Evolutionary conservation across 805 yeast genomes (phyloP), one percentile per base, ranked within the genome.

Genomic region (Metschnikowia bowlesiae): DNA sequence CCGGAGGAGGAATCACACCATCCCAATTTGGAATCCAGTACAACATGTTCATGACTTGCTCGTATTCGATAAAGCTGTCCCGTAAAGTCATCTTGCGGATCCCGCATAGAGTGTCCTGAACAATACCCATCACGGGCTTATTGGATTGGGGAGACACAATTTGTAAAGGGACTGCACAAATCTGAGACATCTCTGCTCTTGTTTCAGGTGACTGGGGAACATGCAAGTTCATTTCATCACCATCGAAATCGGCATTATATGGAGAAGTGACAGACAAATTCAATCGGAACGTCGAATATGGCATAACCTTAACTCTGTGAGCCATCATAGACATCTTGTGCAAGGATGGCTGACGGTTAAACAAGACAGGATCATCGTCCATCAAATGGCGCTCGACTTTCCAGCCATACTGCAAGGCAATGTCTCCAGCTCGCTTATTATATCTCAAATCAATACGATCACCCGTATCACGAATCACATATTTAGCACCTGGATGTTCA

Each of bases 301-400:
- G 99, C 96, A 94, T 90, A 43, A 94, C 99, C 66, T 88, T 90
- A 35, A 94, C 99, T 72, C 96, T 82, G 68, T 94, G 99, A 14
- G 97, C 96, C 98, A 94, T 94, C 99, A 94, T 94, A 49, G 98
- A 92, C 98, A 94, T 94, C 70, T 95, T 94, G 75, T 94, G 99
- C 69, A 94, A 79, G 42, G 99, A 94, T 45, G 99, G 99, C 76
- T 94, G 99, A 79, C 99, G 96, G 69, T 94, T 94, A 79, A 94
- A 94, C 62, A 94, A 79, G 33, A 94, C 99, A 3, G 99, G 98
- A 67, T 94, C 99, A 62, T 90, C 82, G 69, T 94, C 99, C 87
- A 90, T 89, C 61, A 94, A 79, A 69, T 94, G 99, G 69, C 99
- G 89, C 69, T 94, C 99, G 53, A 94, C 99, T 68, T 89, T 90